Conservation (phyloP, 1,139 yeast species). For the Geotrichum australiense region DNA sequence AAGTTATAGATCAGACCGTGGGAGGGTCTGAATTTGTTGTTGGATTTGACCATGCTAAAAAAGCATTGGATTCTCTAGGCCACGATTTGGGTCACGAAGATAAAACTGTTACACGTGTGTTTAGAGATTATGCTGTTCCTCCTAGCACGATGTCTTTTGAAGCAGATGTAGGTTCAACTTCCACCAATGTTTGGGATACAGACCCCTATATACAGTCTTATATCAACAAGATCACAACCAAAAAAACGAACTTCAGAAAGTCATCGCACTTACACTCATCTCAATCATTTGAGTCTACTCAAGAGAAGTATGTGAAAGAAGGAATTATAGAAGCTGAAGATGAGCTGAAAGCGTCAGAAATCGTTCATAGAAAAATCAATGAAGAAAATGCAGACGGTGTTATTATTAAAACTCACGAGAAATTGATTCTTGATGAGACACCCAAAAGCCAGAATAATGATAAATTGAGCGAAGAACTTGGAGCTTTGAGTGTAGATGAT, state of each 20-base stretch:
- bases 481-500: slow-evolving; percentile 10
- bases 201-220: slow-evolving; percentile 20
- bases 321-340: slow-evolving; percentile 17
- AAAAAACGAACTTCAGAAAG: not conserved
- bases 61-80: slow-evolving; percentile 2
- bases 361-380: slow-evolving; percentile 14
- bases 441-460: slow-evolving; percentile 15
- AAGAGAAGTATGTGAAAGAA: slow-evolving; percentile 13
- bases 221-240: slow-evolving; percentile 10
- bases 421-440: not conserved
- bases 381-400: slow-evolving; percentile 13
- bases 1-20: too few species aligned
- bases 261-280: slow-evolving; percentile 4
- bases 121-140: slow-evolving; percentile 14
- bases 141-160: slow-evolving; percentile 1
- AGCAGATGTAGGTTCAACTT: not conserved
- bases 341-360: slow-evolving; percentile 9
- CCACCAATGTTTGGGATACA: slow-evolving; percentile 21
- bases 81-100: not conserved
- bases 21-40: too few species aligned
- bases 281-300: not conserved
- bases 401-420: slow-evolving; percentile 9
- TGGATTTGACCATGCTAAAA: slow-evolving; percentile 3
- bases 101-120: slow-evolving; percentile 10
- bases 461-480: slow-evolving; percentile 11